Evolutionary conservation across 805 yeast species (phyloP).

Genomic region (Teunomyces stri): DNA sequence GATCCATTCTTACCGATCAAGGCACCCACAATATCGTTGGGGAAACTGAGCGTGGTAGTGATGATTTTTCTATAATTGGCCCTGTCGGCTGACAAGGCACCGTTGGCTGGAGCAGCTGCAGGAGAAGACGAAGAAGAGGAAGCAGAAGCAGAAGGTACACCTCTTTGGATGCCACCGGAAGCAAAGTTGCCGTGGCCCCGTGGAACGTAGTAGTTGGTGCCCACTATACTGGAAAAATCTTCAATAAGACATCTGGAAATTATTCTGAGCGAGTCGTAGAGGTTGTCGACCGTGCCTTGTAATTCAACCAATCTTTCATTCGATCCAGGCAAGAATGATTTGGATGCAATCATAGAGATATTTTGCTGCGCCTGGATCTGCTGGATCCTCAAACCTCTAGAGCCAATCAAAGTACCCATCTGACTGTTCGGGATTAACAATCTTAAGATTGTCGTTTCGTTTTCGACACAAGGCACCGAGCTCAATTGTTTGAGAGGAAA

Average conservation of each 20-base stretch:
- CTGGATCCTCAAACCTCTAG: constrained; percentile 77
- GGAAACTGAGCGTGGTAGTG: constrained; percentile 54
- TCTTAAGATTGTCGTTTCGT: constrained; percentile 56
- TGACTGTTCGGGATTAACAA: constrained; percentile 78
- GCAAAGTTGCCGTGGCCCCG: constrained; percentile 16
- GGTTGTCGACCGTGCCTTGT: constrained; percentile 70
- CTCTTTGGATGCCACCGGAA: neutral
- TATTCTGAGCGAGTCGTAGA: constrained; percentile 54
- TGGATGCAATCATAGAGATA: constrained; percentile 84
- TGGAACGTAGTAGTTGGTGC: constrained; percentile 64
- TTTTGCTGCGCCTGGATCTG: constrained; percentile 64
- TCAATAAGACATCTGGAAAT: constrained; percentile 72
- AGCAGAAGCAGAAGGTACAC: neutral
- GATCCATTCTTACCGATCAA: constrained; percentile 83
- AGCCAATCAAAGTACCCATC: constrained; percentile 86
- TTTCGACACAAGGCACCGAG: constrained; percentile 49
- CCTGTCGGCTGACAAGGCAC: neutral
- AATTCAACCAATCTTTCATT: constrained; percentile 85
- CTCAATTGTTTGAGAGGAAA: constrained; percentile 62
- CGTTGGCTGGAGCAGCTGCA: neutral
- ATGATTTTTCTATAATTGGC: constrained; percentile 13
- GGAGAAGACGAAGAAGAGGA: neutral
- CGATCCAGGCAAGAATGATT: constrained; percentile 75
- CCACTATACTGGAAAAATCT: constrained; percentile 66
- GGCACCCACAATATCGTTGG: constrained; percentile 85